Conservation (phyloP, 2,329 filamentous ascomycete genomes). For the Pyrenophora teres region DNA sequence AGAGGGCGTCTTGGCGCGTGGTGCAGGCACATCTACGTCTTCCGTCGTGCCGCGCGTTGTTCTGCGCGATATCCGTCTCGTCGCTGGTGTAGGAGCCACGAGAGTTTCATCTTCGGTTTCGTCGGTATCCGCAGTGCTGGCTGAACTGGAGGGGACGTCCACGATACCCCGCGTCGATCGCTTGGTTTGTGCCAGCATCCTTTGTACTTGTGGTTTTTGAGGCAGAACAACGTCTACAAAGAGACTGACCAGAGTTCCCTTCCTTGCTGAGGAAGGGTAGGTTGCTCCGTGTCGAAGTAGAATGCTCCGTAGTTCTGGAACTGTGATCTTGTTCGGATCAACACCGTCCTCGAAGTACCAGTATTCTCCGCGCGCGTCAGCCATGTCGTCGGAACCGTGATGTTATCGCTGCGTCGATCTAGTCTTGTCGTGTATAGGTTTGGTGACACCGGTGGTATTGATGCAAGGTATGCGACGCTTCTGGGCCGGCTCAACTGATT, state of each 20-base stretch:
- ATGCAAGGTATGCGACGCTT: constrained; percentile 1
- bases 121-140: constrained; percentile 60
- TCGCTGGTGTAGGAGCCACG: constrained; percentile 51
- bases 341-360: constrained; percentile 84
- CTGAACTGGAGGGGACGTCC: constrained; percentile 67
- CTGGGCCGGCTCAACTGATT: constrained; percentile 5
- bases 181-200: constrained; percentile 76
- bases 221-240: constrained; percentile 80
- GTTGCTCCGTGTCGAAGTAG: constrained; percentile 85
- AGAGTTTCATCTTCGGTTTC: constrained; percentile 56
- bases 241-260: constrained; percentile 81
- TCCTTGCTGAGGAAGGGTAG: constrained; percentile 90
- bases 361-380: constrained; percentile 43
- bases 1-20: constrained; percentile 42
- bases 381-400: constrained; percentile 25
- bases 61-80: constrained; percentile 35
- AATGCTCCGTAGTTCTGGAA: constrained; percentile 87
- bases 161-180: constrained; percentile 86
- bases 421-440: background rate
- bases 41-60: constrained; percentile 52
- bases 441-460: background rate
- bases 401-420: background rate
- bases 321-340: constrained; percentile 79
- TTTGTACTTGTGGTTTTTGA: constrained; percentile 75
- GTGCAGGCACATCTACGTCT: constrained; percentile 27